These are phyloP conservation scores for Aspergillus clavatus DNA, from an alignment of 2,329 filamentous ascomycete genomes.

Conservation along the genomic window DNA sequence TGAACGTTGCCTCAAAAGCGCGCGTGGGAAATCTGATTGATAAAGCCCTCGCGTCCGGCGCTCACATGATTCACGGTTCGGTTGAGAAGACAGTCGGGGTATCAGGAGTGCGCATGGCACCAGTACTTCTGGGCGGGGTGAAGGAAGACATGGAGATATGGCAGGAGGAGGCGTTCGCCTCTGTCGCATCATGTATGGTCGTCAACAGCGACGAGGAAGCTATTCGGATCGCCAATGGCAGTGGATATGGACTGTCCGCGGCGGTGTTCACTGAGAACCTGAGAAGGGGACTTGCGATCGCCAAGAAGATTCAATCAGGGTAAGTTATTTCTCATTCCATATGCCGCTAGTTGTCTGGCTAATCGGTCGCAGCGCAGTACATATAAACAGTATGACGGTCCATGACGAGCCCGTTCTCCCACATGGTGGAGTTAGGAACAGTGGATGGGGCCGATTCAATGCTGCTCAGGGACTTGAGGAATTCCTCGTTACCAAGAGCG, in stretches of 20 bases:
- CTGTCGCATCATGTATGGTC: slow-evolving; percentile 62
- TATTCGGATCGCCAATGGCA: slow-evolving; percentile 68
- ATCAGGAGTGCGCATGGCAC: slow-evolving; percentile 48
- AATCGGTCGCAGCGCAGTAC: slow-evolving; percentile 41
- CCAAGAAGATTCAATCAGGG: slow-evolving; percentile 60
- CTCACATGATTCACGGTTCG: slow-evolving; percentile 29
- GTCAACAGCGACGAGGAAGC: slow-evolving; percentile 61
- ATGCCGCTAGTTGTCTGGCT: not conserved
- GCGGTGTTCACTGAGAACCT: slow-evolving; percentile 70
- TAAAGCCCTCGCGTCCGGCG: slow-evolving; percentile 27
- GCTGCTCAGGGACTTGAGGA: slow-evolving; percentile 51
- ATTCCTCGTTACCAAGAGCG: slow-evolving; percentile 58
- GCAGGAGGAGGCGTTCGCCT: slow-evolving; percentile 69
- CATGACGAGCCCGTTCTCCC: slow-evolving; percentile 59
- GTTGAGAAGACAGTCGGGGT: slow-evolving; percentile 6
- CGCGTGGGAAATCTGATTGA: slow-evolving; percentile 35
- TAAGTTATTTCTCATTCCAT: slow-evolving; percentile 28
- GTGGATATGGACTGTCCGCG: slow-evolving; percentile 67
- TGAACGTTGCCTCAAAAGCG: slow-evolving; percentile 43
- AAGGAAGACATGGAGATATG: slow-evolving; percentile 68
- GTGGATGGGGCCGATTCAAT: slow-evolving; percentile 58
- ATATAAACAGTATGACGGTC: slow-evolving; percentile 62
- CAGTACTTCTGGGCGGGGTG: slow-evolving; percentile 63
- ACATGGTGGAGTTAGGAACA: slow-evolving; percentile 59
- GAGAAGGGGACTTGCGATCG: slow-evolving; percentile 52